phyloP scores from a whole-genome alignment of 1,284 basidiomycete genomes.

The Tilletia walkeri region DNA sequence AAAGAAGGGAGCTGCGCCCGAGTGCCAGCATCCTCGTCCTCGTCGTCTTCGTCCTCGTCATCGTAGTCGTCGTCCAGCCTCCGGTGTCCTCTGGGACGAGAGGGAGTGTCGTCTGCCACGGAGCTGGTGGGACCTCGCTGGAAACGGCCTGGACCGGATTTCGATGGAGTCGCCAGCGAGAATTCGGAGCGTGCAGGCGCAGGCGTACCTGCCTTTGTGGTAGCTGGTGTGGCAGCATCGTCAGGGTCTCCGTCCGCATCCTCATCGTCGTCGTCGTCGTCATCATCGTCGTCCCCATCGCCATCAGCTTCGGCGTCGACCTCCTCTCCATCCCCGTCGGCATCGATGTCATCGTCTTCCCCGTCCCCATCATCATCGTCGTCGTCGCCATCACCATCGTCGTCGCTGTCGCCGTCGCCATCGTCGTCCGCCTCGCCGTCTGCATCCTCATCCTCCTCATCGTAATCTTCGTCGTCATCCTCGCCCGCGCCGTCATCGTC shows the following conservation, averaged over 20 bases:
- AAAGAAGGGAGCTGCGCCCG: neutral
- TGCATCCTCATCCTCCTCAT: slow-evolving; percentile 22
- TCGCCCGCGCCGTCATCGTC: slow-evolving; percentile 26
- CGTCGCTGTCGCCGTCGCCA: slow-evolving; percentile 21
- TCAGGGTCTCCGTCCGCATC: slow-evolving; percentile 25
- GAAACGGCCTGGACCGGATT: neutral
- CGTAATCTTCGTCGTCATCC: slow-evolving; percentile 26
- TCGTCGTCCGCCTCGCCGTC: slow-evolving; percentile 19
- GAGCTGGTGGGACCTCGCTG: neutral
- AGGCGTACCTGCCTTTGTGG: slow-evolving; percentile 13
- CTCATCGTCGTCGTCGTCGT: slow-evolving; percentile 21
- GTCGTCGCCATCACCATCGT: slow-evolving; percentile 21
- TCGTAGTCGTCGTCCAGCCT: slow-evolving; percentile 30
- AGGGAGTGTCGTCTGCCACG: no score
- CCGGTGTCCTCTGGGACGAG: neutral
- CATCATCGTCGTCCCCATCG: neutral
- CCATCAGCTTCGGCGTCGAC: neutral
- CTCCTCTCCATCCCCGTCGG: neutral
- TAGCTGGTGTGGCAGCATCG: neutral
- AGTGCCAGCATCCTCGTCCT: neutral
- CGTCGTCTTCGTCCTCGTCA: neutral
- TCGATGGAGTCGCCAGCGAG: slow-evolving; percentile 19
- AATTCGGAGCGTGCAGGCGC: neutral
- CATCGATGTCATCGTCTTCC: slow-evolving; percentile 13
- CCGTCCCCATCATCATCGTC: slow-evolving; percentile 21